Conservation (phyloP, 345 rosid species). For the Dipteronia dyeriana region DNA sequence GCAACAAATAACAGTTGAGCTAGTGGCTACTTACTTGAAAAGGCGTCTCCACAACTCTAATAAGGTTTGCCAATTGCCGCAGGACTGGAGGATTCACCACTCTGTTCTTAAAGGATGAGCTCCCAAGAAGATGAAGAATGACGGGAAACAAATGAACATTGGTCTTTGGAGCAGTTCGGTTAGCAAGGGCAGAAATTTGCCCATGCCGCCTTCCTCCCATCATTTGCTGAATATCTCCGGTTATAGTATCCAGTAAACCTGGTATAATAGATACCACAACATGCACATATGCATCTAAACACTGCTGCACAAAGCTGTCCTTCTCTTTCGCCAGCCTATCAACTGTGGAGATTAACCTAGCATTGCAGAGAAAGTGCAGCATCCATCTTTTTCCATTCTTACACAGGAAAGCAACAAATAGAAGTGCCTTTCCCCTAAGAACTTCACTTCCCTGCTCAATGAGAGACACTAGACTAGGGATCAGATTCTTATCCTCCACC, state of each 20-base stretch:
- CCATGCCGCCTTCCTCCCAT: constrained; percentile 89
- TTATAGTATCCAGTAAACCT: constrained; percentile 65
- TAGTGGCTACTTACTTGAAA: constrained; percentile 64
- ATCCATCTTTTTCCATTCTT: constrained; percentile 85
- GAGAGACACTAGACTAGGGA: constrained; percentile 70
- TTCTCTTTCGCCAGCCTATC: constrained; percentile 92
- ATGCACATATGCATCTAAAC: constrained; percentile 70
- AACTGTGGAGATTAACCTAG: constrained; percentile 72
- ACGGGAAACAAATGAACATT: constrained; percentile 74
- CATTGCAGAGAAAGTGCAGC: constrained; percentile 73
- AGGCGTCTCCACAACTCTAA: constrained; percentile 75
- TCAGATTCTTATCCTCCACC: constrained; percentile 81
- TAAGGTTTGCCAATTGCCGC: constrained; percentile 80
- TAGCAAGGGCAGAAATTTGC: constrained; percentile 56
- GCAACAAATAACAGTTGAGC: constrained; percentile 9
- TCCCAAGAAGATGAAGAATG: constrained; percentile 88
- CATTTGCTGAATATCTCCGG: constrained; percentile 79
- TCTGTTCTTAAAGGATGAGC: constrained; percentile 73
- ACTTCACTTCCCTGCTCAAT: constrained; percentile 90
- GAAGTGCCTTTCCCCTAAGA: constrained; percentile 76
- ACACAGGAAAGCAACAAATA: constrained; percentile 84
- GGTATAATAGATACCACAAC: constrained; percentile 73
- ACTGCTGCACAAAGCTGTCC: constrained; percentile 71
- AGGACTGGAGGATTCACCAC: constrained; percentile 66
- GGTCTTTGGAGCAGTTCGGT: constrained; percentile 67